These are phyloP conservation scores for Nitzschia sp. DNA, from an alignment of 108 stramenopile genomes.

Conservation along the genomic window DNA sequence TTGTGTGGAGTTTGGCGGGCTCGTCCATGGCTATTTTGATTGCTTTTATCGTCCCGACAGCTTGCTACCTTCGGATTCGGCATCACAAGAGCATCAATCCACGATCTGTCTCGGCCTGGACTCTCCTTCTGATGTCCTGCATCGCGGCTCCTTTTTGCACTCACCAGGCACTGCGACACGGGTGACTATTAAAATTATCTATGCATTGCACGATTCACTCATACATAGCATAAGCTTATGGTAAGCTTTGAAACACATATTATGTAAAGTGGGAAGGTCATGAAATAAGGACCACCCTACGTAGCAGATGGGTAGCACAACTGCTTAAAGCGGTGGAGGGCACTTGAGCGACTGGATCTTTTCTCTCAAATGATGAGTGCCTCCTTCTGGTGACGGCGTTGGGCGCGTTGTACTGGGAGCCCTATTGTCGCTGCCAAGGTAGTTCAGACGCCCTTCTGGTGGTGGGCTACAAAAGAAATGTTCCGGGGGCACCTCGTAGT, in stretches of 20 bases:
- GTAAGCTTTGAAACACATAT: too few species aligned
- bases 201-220: too few species aligned
- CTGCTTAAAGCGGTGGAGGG: background rate
- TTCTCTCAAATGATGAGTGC: background rate
- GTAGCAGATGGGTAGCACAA: background rate
- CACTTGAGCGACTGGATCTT: background rate
- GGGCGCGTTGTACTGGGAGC: background rate
- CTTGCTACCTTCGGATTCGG: conserved; percentile 45
- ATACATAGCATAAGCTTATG: too few species aligned
- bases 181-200: background rate
- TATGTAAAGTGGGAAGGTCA: too few species aligned
- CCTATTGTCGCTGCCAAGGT: background rate
- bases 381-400: background rate
- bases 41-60: conserved; percentile 69
- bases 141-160: conserved; percentile 36
- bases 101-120: conserved; percentile 28
- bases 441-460: too few species aligned
- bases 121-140: conserved; percentile 17
- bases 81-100: conserved; percentile 23
- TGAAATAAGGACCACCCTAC: too few species aligned
- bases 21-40: conserved; percentile 78
- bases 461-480: too few species aligned
- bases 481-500: too few species aligned
- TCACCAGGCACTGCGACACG: conserved; percentile 3
- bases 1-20: conserved; percentile 80